Evolutionary conservation across 169 alveolate species (phyloP), one percentile per base, ranked within the genome.

Genomic region (Theileria orientalis): DNA sequence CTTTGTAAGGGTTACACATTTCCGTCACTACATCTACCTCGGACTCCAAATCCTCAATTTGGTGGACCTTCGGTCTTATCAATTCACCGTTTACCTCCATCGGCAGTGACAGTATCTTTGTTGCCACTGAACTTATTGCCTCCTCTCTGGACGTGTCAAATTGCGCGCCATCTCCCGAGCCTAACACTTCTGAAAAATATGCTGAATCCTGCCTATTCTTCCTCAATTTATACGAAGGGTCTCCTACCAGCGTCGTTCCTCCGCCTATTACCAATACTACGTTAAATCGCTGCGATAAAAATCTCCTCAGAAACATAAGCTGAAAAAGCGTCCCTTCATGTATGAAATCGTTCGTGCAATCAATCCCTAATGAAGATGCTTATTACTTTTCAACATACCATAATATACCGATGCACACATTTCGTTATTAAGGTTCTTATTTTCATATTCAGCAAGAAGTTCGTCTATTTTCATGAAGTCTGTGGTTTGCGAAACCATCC

Each of bases 271-370:
- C 69, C 6, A 91, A 49, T 13, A 90, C 90, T 0, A 92, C 89
- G 23, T 86, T 84, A 52, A 86, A 69, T 3, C 69, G 68, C 41
- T 74, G 59, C 27, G 74, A 72, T 32, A 85, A 32, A 72, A 91
- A 83, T 21, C 84, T 70, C 25, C 93, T 83, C 73, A 91, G 83
- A 13, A 83, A 59, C 63, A 87, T 54, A 37, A 91, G 76, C 60
- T 85, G 95, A 19, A 90, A 63, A 57, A 91, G 69, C 13, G 87
- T 90, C 13, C 95, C 95, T 25, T 82, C 84, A 52, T 91, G 95
- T 6, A 90, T 60, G 41, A 83, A 79, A 60, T 75, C 62, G 30
- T 82, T 84, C 2, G 92, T 91, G 61, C 83, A 30, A 68, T 91
- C 95, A 42, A 91, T 83, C 16, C 95, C 95, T 44, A 67, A 40